Evolutionary conservation across 495 filamentous ascomycete genomes (phyloP).

Genomic region (Aspergillus nidulans): DNA sequence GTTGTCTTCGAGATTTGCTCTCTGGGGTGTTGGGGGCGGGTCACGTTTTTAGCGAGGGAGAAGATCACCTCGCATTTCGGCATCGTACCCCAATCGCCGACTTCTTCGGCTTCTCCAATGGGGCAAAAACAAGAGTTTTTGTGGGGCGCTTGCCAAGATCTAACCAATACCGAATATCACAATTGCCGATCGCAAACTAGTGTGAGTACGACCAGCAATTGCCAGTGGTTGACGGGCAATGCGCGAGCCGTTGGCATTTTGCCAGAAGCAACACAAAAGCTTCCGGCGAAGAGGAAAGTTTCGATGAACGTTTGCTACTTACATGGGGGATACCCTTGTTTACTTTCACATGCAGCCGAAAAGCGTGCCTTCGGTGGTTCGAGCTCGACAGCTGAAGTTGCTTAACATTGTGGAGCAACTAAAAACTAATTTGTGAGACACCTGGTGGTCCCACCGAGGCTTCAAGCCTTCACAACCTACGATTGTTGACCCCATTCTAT

Average conservation of each 20-base stretch:
- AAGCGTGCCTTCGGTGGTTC: too few relatives aligned
- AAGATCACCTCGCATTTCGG: neutral
- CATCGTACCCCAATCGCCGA: neutral
- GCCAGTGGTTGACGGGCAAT: neutral
- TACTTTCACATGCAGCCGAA: too few relatives aligned
- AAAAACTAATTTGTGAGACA: too few relatives aligned
- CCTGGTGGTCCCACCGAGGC: too few relatives aligned
- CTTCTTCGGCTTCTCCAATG: neutral
- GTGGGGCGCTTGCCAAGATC: neutral
- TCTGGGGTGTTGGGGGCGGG: neutral
- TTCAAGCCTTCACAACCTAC: too few relatives aligned
- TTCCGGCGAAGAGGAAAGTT: too few relatives aligned
- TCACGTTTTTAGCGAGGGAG: neutral
- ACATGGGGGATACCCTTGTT: too few relatives aligned
- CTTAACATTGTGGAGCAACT: too few relatives aligned
- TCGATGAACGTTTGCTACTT: too few relatives aligned
- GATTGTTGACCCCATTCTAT: too few relatives aligned
- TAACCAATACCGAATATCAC: neutral
- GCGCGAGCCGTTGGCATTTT: neutral
- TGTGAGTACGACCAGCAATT: neutral
- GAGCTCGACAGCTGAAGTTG: too few relatives aligned
- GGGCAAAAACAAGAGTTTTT: slow-evolving; percentile 8
- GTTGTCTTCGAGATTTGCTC: neutral
- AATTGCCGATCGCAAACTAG: slow-evolving; percentile 4
- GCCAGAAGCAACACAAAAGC: neutral